Conservation (phyloP, 129 eudicot genomes). For the Dittrichia graveolens region DNA sequence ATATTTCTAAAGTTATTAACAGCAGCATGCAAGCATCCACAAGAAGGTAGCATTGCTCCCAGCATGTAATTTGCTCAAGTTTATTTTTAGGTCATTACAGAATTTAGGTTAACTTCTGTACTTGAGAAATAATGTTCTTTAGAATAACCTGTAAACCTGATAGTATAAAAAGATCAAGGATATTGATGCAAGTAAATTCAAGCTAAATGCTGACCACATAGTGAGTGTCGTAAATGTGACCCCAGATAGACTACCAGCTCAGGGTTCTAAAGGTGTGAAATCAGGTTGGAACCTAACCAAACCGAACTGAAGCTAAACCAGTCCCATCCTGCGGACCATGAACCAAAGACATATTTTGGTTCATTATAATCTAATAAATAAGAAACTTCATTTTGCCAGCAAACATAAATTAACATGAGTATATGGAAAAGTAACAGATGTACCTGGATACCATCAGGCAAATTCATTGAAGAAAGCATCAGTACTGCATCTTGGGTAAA, state of each 20-base stretch:
- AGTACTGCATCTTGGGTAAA: constrained; percentile 89
- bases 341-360: neutral
- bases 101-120: neutral
- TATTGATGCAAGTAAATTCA: neutral
- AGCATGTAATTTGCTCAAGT: neutral
- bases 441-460: constrained; percentile 96
- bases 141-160: too few species aligned
- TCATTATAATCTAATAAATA: too few species aligned
- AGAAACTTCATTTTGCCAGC: neutral
- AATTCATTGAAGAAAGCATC: constrained; percentile 95
- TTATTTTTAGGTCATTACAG: neutral
- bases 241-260: neutral
- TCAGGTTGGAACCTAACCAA: neutral
- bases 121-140: neutral
- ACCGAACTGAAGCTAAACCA: neutral
- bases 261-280: neutral
- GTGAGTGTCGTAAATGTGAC: neutral
- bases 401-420: neutral
- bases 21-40: neutral
- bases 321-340: neutral
- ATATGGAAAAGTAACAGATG: neutral
- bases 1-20: neutral
- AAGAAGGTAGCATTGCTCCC: neutral
- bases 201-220: neutral
- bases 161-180: neutral